Evolutionary conservation across 208 protist species (phyloP).

Genomic region (Acanthamoeba lenticulata): DNA sequence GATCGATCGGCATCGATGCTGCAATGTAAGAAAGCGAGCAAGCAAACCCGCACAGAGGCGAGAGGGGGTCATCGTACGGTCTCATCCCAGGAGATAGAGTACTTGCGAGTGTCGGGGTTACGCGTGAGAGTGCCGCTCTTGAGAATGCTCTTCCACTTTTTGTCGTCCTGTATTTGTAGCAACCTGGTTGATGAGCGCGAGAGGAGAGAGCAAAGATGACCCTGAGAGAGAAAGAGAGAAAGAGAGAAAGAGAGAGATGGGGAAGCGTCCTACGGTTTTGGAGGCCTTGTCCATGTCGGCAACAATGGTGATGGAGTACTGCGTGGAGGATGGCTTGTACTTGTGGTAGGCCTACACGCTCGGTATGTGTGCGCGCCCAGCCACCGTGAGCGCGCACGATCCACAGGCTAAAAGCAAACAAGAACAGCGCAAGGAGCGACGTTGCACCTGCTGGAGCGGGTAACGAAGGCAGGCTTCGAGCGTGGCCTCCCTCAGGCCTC

Average conservation of each 20-base stretch:
- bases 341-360: background rate
- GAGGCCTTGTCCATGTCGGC: conserved; percentile 75
- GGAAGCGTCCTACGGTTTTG: background rate
- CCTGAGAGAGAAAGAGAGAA: background rate
- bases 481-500: background rate
- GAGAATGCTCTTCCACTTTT: conserved; percentile 66
- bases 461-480: conserved; percentile 9
- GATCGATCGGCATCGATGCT: no score
- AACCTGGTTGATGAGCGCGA: background rate
- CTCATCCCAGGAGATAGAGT: conserved; percentile 38
- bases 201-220: background rate
- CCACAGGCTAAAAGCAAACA: background rate
- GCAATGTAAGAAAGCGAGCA: no score
- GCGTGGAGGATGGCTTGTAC: background rate
- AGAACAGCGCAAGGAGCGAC: background rate
- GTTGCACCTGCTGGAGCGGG: background rate
- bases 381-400: background rate
- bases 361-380: background rate
- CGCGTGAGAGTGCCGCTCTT: conserved; percentile 59
- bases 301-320: conserved; percentile 69
- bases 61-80: background rate
- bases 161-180: background rate
- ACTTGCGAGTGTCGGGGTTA: conserved; percentile 28
- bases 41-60: background rate
- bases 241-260: background rate